Evolutionary conservation across 2,329 filamentous ascomycete genomes (phyloP).

Genomic region (Ophiostoma populinum): DNA sequence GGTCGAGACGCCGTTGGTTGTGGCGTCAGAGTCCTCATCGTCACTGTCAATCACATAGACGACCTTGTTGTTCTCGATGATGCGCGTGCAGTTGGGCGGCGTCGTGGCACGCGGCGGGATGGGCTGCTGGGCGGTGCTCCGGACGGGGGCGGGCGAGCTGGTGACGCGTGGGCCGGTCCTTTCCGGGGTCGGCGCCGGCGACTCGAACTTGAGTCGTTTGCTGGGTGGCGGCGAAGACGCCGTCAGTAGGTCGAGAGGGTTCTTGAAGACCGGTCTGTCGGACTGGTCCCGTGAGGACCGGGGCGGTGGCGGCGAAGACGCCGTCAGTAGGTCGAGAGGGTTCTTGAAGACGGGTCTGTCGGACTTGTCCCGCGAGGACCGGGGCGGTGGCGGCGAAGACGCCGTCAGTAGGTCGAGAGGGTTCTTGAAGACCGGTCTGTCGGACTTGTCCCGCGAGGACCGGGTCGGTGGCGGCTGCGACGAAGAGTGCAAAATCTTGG

Average conservation of each 20-base stretch:
- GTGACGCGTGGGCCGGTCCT: neutral
- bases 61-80: neutral
- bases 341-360: constrained; percentile 2
- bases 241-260: neutral
- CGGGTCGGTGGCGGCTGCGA: constrained; percentile 4
- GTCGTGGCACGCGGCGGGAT: neutral
- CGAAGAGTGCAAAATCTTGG: no score
- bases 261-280: no score
- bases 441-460: constrained; percentile 3
- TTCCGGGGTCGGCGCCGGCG: neutral
- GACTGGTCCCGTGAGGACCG: constrained; percentile 4
- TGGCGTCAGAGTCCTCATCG: constrained; percentile 6
- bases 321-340: constrained; percentile 2
- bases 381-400: constrained; percentile 5
- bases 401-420: constrained; percentile 2
- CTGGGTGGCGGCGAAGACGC: no score
- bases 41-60: constrained; percentile 8
- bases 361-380: constrained; percentile 4
- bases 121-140: neutral
- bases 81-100: neutral
- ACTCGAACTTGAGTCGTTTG: neutral
- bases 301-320: constrained; percentile 5
- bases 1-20: no score
- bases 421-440: constrained; percentile 2
- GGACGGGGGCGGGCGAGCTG: neutral